Conservation (phyloP, 768 basidiomycete genomes). For the Xerocomellus chrysenteron region DNA sequence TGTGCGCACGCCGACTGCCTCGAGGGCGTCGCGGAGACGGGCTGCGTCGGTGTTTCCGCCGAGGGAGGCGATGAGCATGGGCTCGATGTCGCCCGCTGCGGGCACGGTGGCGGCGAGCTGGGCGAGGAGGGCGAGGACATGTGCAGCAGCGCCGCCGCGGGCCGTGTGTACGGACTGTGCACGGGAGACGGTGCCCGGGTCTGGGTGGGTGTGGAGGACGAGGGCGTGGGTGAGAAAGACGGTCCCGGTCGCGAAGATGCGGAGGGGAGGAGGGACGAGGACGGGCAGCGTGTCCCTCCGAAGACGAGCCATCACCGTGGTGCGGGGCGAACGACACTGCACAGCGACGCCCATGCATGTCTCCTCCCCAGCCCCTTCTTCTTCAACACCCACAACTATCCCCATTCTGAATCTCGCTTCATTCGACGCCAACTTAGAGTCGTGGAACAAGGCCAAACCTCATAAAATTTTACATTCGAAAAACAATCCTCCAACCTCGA, state of each 20-base stretch:
- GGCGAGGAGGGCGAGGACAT: constrained; percentile 65
- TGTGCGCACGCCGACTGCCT: constrained; percentile 65
- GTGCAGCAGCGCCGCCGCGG: constrained; percentile 73
- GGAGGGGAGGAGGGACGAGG: constrained; percentile 37
- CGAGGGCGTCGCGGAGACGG: constrained; percentile 61
- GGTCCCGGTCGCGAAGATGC: constrained; percentile 77
- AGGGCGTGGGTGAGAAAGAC: constrained; percentile 78
- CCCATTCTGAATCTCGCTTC: not conserved
- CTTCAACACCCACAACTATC: not conserved
- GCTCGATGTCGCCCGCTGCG: constrained; percentile 34
- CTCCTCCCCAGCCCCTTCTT: not conserved
- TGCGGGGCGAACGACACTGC: not conserved
- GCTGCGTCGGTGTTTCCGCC: constrained; percentile 70
- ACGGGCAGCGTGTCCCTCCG: constrained; percentile 24
- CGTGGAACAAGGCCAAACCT: too few relatives aligned
- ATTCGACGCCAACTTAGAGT: too few relatives aligned
- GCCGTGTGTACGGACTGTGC: constrained; percentile 68
- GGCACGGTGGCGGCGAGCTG: constrained; percentile 51
- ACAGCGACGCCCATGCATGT: not conserved
- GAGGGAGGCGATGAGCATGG: constrained; percentile 71
- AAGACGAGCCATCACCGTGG: constrained; percentile 25
- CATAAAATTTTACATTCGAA: too few relatives aligned
- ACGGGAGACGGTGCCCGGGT: constrained; percentile 55
- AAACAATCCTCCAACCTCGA: too few relatives aligned
- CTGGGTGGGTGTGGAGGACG: constrained; percentile 57